Percentiles rank a stretch among this genome's conserved stretches.
These are phyloP conservation scores for Thinopyrum obtusiflorum DNA, from an alignment of 202 grass and related monocot species.

Conservation along the genomic window DNA sequence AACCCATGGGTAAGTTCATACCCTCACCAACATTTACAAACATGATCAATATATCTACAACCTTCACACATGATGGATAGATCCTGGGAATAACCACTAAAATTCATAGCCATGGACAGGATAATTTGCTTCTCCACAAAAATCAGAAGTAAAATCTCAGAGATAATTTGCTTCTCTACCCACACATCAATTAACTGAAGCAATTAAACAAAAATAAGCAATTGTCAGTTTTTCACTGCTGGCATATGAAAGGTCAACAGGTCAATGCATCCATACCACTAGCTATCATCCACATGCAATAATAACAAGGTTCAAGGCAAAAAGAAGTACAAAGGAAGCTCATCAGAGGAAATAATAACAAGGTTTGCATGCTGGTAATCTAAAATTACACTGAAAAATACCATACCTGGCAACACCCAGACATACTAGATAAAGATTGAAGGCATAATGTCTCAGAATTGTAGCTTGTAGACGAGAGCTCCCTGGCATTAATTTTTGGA, in stretches of 20 bases:
- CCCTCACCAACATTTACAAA: background rate
- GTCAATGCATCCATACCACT: background rate
- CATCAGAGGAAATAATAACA: constrained; percentile 14
- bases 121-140: background rate
- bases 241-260: background rate
- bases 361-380: background rate
- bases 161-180: background rate
- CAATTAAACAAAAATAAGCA: background rate
- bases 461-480: constrained; percentile 72
- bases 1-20: constrained; percentile 7
- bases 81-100: background rate
- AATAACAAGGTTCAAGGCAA: background rate
- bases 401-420: constrained; percentile 94
- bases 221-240: background rate
- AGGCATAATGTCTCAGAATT: constrained; percentile 61
- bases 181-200: background rate
- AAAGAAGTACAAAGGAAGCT: background rate
- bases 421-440: constrained; percentile 83
- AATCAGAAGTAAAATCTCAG: constrained; percentile 2
- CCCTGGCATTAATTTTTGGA: constrained; percentile 78
- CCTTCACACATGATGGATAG: background rate
- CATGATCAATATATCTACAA: constrained; percentile 6
- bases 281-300: background rate
- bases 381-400: constrained; percentile 17
- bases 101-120: background rate